A percentile compares a stretch with the other conserved stretches of the same genome.
Evolutionary conservation across 345 rosid species (phyloP).

Genomic region (Eucalyptus cladocalyx): DNA sequence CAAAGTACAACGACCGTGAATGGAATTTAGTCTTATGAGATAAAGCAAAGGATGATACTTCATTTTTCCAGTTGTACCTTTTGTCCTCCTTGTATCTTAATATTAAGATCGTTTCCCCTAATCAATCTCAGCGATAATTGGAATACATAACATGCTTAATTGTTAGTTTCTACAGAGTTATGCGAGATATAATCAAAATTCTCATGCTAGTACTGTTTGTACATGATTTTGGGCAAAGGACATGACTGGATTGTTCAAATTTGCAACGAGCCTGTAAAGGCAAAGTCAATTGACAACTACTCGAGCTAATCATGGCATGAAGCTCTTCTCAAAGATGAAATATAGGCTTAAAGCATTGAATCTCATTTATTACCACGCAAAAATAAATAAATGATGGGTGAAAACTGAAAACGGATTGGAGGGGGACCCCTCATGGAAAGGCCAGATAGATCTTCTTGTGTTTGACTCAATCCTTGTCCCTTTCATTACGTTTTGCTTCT

Average conservation of each 20-base stretch:
- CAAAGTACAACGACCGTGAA: rapidly evolving
- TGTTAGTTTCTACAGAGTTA: too few relatives aligned
- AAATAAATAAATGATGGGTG: neutral
- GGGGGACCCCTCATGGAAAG: neutral
- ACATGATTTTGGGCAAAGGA: neutral
- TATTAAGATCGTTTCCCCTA: too few relatives aligned
- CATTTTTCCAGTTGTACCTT: too few relatives aligned
- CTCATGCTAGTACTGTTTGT: neutral
- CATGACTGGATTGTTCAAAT: neutral
- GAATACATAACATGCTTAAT: too few relatives aligned
- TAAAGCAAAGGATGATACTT: too few relatives aligned
- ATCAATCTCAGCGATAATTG: too few relatives aligned
- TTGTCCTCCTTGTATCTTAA: too few relatives aligned
- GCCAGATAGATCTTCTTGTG: neutral
- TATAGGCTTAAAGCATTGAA: neutral
- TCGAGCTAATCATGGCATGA: neutral
- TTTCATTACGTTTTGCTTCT: neutral
- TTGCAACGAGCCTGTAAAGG: neutral
- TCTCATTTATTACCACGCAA: neutral
- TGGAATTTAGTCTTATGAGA: too few relatives aligned
- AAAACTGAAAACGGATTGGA: neutral
- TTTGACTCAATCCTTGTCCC: neutral
- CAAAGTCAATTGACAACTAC: neutral
- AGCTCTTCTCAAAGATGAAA: neutral
- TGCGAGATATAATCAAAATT: too few relatives aligned